Evolutionary conservation across 805 yeast genomes (phyloP).

Genomic region (Barnettozyma populi): DNA sequence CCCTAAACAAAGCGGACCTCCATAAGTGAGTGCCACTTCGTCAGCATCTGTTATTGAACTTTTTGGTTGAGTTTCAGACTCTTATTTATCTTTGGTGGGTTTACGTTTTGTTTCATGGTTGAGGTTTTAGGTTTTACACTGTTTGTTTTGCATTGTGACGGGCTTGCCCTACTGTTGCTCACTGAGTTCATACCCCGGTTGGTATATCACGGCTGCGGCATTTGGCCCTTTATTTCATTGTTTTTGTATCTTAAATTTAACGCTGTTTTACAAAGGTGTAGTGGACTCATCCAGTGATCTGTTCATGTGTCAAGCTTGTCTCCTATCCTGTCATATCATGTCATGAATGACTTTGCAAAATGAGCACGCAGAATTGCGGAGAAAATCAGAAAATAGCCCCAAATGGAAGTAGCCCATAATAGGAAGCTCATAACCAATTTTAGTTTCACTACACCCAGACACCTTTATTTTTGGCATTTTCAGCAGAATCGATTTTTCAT

Average conservation of each 20-base stretch:
- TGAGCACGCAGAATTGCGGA: background rate
- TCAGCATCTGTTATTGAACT: background rate
- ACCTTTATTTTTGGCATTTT: background rate
- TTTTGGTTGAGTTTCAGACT: background rate
- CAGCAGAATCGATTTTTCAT: background rate
- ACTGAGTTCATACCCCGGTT: background rate
- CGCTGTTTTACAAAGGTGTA: background rate
- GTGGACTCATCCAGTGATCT: too few species aligned
- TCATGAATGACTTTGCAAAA: background rate
- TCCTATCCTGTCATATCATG: background rate
- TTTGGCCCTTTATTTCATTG: background rate
- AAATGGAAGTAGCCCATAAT: background rate
- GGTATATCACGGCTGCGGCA: background rate
- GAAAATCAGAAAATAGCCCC: background rate
- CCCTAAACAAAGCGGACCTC: slow-evolving; percentile 8
- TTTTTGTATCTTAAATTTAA: background rate
- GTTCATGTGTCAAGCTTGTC: too few species aligned
- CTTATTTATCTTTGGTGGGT: background rate
- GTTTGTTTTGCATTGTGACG: background rate
- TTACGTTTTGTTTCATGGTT: background rate
- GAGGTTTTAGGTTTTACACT: background rate
- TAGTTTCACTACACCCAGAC: background rate
- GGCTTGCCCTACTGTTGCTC: background rate
- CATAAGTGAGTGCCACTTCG: slow-evolving; percentile 5
- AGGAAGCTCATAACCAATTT: background rate